Conservation (phyloP, 179 eudicot species). For the Actinidia arguta region DNA sequence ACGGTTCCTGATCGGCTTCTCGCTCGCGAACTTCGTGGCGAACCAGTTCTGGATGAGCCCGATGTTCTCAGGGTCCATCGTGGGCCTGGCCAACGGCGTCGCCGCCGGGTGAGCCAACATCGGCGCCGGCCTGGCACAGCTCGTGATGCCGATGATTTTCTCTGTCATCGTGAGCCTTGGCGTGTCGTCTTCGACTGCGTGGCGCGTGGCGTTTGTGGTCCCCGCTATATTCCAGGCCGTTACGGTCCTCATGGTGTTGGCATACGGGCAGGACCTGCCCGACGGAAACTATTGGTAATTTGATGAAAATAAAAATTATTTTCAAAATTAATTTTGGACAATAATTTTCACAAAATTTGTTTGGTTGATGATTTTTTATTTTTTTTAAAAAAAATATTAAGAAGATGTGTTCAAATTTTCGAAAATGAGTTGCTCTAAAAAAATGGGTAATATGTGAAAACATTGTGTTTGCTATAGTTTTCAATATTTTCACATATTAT, state of each 20-base stretch:
- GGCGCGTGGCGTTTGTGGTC: conserved; percentile 50
- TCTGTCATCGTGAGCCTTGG: conserved; percentile 23
- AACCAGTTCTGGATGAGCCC: conserved; percentile 60
- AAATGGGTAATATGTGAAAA: too few relatives aligned
- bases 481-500: too few relatives aligned
- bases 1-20: conserved; percentile 52
- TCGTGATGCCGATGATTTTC: conserved; percentile 51
- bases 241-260: conserved; percentile 39
- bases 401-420: too few relatives aligned
- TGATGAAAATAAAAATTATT: too few relatives aligned
- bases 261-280: conserved; percentile 52
- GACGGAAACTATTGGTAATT: conserved; percentile 39
- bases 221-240: conserved; percentile 50
- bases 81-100: conserved; percentile 56
- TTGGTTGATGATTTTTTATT: too few relatives aligned
- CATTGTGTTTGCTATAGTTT: too few relatives aligned
- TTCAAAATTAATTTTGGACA: too few relatives aligned
- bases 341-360: too few relatives aligned
- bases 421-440: too few relatives aligned
- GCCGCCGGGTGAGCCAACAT: conserved; percentile 72
- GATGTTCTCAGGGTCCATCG: conserved; percentile 50
- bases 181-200: conserved; percentile 30
- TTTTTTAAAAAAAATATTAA: too few relatives aligned
- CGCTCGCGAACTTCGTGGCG: conserved; percentile 55
- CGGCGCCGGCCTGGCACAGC: conserved; percentile 59